A percentile compares a stretch with the other conserved stretches of the same genome.
These are phyloP conservation scores for Aspergillus diversus DNA, from an alignment of 495 filamentous ascomycete species.

Conservation along the genomic window DNA sequence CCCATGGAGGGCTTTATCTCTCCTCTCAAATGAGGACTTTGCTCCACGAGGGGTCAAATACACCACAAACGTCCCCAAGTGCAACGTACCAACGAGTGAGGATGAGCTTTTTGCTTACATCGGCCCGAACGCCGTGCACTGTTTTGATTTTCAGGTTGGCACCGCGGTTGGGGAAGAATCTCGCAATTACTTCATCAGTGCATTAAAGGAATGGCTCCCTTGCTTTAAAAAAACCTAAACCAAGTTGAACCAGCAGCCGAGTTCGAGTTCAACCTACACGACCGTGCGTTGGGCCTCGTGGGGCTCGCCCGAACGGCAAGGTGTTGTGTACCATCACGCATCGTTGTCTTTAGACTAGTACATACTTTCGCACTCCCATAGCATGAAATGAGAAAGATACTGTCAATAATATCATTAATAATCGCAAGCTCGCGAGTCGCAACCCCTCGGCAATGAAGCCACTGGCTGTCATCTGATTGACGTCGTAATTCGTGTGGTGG, in stretches of 20 bases:
- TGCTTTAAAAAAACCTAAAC: slow-evolving; percentile 36
- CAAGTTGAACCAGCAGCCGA: not conserved
- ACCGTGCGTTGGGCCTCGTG: not conserved
- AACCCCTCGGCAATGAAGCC: not conserved
- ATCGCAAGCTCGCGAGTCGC: not conserved
- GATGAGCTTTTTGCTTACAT: slow-evolving; percentile 56
- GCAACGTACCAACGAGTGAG: slow-evolving; percentile 41
- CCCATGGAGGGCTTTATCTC: slow-evolving; percentile 59
- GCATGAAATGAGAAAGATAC: not conserved
- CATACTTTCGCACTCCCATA: not conserved
- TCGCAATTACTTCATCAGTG: slow-evolving; percentile 40
- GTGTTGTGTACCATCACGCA: not conserved
- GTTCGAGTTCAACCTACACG: not conserved
- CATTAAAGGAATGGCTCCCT: slow-evolving; percentile 52
- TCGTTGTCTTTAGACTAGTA: not conserved
- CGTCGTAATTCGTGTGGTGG: not conserved
- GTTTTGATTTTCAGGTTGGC: slow-evolving; percentile 50
- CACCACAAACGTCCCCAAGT: slow-evolving; percentile 49
- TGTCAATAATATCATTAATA: not conserved
- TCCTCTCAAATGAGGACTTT: slow-evolving; percentile 47
- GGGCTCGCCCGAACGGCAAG: not conserved
- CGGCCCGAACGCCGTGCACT: slow-evolving; percentile 52
- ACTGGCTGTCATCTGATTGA: not conserved
- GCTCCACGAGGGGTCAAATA: slow-evolving; percentile 42
- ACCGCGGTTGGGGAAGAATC: slow-evolving; percentile 36